phyloP scores from a whole-genome alignment of 2,329 filamentous ascomycete species.

The Cylindrodendrum hubeiense region DNA sequence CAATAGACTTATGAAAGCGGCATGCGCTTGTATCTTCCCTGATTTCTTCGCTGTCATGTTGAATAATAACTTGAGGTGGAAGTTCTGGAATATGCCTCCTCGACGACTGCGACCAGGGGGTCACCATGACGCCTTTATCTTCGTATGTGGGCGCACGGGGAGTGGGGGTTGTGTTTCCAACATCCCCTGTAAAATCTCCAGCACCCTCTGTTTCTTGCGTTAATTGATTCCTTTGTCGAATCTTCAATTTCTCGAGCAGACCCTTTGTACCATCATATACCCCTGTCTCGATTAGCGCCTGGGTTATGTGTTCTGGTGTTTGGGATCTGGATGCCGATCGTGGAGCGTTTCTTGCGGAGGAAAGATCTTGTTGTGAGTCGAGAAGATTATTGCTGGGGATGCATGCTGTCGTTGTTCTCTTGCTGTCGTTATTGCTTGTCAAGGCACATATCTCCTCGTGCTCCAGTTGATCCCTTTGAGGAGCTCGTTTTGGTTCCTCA shows the following conservation, averaged over 20 bases:
- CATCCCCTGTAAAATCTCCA: too few relatives aligned
- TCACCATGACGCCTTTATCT: slow-evolving; percentile 38
- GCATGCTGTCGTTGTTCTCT: background rate
- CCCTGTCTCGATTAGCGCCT: slow-evolving; percentile 34
- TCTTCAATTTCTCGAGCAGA: background rate
- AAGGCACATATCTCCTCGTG: too few relatives aligned
- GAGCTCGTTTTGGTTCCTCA: background rate
- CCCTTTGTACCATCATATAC: slow-evolving; percentile 33
- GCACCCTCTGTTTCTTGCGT: background rate
- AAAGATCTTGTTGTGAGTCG: background rate
- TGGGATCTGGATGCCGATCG: background rate
- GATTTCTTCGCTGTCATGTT: background rate
- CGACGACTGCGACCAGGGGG: slow-evolving; percentile 7
- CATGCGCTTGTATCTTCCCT: too few relatives aligned
- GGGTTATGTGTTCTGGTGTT: slow-evolving; percentile 11
- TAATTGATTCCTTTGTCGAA: background rate
- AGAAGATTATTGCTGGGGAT: background rate
- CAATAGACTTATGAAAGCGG: background rate
- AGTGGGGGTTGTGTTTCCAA: background rate
- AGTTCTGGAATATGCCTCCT: background rate
- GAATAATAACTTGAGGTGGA: background rate
- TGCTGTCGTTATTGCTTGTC: background rate
- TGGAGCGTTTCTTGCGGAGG: background rate
- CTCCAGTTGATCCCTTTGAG: background rate
- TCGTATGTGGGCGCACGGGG: slow-evolving; percentile 20